Conservation (phyloP, 768 basidiomycete genomes). For the Boletus vermiculosoides region DNA sequence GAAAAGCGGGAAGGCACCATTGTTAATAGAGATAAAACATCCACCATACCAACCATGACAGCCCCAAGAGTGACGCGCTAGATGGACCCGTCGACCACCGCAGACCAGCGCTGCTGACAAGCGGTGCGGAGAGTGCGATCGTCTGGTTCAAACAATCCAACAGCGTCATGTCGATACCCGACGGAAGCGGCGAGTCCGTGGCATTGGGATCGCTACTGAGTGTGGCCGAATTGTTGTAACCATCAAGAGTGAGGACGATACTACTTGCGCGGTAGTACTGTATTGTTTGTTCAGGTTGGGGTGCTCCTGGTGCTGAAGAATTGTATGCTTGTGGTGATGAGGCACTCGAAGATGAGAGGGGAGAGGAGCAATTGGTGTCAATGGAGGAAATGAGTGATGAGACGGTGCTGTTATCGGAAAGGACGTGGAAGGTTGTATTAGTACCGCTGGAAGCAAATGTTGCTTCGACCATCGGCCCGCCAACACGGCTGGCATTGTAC, state of each 20-base stretch:
- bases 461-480: conserved; percentile 42
- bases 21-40: background rate
- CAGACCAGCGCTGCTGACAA: conserved; percentile 42
- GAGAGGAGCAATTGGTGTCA: conserved; percentile 42
- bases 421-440: conserved; percentile 43
- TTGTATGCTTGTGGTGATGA: conserved; percentile 35
- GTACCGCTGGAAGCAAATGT: conserved; percentile 40
- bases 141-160: conserved; percentile 62
- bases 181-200: conserved; percentile 51
- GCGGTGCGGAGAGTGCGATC: conserved; percentile 56
- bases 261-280: conserved; percentile 71
- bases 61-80: conserved; percentile 5
- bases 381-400: conserved; percentile 43
- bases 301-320: conserved; percentile 23
- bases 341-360: conserved; percentile 33
- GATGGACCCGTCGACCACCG: conserved; percentile 10
- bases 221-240: conserved; percentile 63
- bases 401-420: conserved; percentile 50
- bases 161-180: conserved; percentile 46
- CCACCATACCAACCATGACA: conserved; percentile 23
- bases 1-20: background rate
- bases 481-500: conserved; percentile 48
- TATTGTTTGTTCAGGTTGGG: conserved; percentile 52
- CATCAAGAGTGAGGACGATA: conserved; percentile 58
- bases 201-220: conserved; percentile 39